phyloP scores from a whole-genome alignment of 768 basidiomycete genomes.

The Kwoniella bestiolae region DNA sequence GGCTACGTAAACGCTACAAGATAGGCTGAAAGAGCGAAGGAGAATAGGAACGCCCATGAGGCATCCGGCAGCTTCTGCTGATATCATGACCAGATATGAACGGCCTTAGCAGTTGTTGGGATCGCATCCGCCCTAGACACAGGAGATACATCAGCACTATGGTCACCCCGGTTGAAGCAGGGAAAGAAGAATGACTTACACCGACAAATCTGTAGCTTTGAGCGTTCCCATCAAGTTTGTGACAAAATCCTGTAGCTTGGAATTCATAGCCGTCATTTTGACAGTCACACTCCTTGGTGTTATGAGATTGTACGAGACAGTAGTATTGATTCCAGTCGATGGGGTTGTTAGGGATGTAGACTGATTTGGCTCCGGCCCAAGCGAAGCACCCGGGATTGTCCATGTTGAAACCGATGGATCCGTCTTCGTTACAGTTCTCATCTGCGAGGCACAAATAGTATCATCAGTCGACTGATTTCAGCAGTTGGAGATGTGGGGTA shows the following conservation, averaged over 20 bases:
- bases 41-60: neutral
- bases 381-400: slow-evolving; percentile 18
- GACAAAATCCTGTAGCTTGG: slow-evolving; percentile 18
- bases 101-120: neutral
- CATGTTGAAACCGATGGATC: slow-evolving; percentile 17
- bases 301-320: neutral
- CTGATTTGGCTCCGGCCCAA: slow-evolving; percentile 7
- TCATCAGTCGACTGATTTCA: neutral
- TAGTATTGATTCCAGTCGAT: slow-evolving; percentile 15
- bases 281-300: slow-evolving; percentile 1
- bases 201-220: slow-evolving; percentile 12
- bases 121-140: neutral
- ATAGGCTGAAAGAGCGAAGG: neutral
- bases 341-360: slow-evolving; percentile 21
- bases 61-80: no score
- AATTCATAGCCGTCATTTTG: slow-evolving; percentile 5
- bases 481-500: no score
- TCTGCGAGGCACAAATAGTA: slow-evolving; percentile 2
- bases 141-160: neutral
- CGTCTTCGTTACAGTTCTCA: slow-evolving; percentile 21
- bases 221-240: slow-evolving; percentile 7
- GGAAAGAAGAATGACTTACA: neutral
- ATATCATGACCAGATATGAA: no score
- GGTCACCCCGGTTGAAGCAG: neutral
- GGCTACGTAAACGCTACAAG: neutral